Conservation (phyloP, 2,329 filamentous ascomycete genomes). For the Dactylonectria macrodidyma region DNA sequence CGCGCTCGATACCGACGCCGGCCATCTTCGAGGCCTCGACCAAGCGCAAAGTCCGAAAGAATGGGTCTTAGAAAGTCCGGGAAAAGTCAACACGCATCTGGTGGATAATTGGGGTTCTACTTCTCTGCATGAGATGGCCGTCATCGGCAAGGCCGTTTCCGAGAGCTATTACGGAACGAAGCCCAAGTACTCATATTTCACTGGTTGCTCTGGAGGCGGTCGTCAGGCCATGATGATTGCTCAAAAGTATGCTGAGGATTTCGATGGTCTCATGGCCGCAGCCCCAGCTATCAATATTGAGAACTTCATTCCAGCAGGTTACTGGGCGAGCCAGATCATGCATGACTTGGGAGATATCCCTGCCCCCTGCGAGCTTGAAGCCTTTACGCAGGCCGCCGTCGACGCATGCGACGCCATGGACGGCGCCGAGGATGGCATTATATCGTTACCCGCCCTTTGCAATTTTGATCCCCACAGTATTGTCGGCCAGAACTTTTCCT, state of each 20-base stretch:
- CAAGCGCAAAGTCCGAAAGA: constrained; percentile 13
- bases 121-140: constrained; percentile 61
- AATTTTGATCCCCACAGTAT: constrained; percentile 50
- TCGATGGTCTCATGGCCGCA: constrained; percentile 66
- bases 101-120: constrained; percentile 52
- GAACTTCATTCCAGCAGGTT: constrained; percentile 14
- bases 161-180: constrained; percentile 62
- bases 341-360: not conserved
- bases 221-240: constrained; percentile 67
- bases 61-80: constrained; percentile 22
- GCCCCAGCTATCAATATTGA: constrained; percentile 52
- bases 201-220: constrained; percentile 68
- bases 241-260: constrained; percentile 65
- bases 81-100: constrained; percentile 37
- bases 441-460: constrained; percentile 60
- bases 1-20: constrained; percentile 41
- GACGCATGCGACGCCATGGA: constrained; percentile 64
- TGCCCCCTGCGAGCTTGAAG: not conserved
- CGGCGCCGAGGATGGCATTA: constrained; percentile 61
- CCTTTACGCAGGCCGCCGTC: constrained; percentile 52
- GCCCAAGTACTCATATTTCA: constrained; percentile 63
- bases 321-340: not conserved
- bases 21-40: constrained; percentile 22
- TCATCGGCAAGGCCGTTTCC: constrained; percentile 63
- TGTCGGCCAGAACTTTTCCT: constrained; percentile 12